Base-by-base conservation (phyloP, 768 basidiomycete genomes). In the Leucogyrophana mollusca region DNA sequence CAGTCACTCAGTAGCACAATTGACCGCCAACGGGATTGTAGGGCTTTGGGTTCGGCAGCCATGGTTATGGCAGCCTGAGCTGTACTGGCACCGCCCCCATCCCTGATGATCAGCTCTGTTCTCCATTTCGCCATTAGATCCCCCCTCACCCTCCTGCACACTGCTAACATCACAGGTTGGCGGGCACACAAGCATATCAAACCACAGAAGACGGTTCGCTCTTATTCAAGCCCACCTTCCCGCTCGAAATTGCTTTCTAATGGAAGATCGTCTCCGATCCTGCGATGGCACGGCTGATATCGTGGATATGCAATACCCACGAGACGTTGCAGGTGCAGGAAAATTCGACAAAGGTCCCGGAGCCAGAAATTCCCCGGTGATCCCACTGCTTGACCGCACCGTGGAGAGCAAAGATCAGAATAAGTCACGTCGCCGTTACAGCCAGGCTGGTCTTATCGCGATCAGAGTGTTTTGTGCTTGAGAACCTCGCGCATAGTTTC, bases 401-500 rank as follows among this genome's bases (percentile, higher is more conserved):
- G 34, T 52, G 8, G 52, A 64, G 5, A 59, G 69, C 51, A 80
- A 74, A 76, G 80, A 78, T 75, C 64, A 71, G 74, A 72, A 32
- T 32, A 30, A 36, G 9, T 7, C 10, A 20, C 16, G 22, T n/a
- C 21, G 4, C 39, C 23, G 10, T 9, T 17, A 27, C 20, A 7
- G 30, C 17, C 30, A 7, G 47, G 33, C 40, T 27, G 30, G 33
- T 43, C 11, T n/a, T 16, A 17, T 20, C 47, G 1, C 25, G 32
- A 47, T 53, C 43, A 54, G 82, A 94, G 73, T 84, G 80, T 48
- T 70, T 95, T 43, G 90, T 95, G 23, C 67, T 99, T 3, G 86
- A 94, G 68, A 97, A 99, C 63, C 69, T 94, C 10, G 67, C 87
- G 2, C 66, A 85, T 53, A 59, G 74, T 1, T 97, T 94, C 71